Conservation (phyloP, 75 land plant species). For the Pinus taeda region DNA sequence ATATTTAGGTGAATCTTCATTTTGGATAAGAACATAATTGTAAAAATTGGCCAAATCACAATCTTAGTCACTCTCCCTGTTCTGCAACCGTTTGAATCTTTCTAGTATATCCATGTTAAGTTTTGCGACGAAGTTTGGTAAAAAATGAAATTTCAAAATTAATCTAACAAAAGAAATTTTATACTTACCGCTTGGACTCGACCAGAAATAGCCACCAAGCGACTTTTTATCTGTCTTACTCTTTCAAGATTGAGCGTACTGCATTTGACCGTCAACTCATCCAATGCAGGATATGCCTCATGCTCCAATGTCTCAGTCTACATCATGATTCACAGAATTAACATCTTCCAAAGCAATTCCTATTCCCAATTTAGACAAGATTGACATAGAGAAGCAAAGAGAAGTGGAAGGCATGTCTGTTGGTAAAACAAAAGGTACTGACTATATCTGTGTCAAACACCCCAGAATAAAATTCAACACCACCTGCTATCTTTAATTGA, state of each 20-base stretch:
- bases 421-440: not conserved
- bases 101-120: not conserved
- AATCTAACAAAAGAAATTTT: not conserved
- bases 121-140: not conserved
- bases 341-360: not conserved
- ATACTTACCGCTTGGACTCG: conserved; percentile 75
- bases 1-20: not conserved
- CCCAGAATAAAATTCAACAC: not conserved
- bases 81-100: not conserved
- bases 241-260: conserved; percentile 79
- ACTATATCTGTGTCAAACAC: not conserved
- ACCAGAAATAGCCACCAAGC: conserved; percentile 59
- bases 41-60: not conserved
- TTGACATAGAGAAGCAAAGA: not conserved
- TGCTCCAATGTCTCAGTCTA: conserved; percentile 51
- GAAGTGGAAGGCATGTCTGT: not conserved
- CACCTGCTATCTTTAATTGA: not conserved
- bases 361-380: not conserved
- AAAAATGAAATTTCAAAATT: not conserved
- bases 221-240: conserved; percentile 67
- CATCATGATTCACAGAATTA: conserved; percentile 13
- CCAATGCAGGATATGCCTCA: conserved; percentile 72
- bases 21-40: not conserved
- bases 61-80: not conserved
- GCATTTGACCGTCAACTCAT: conserved; percentile 68